Base-by-base conservation (phyloP, 1,284 basidiomycete species). In the Quambalaria eucalypti region DNA sequence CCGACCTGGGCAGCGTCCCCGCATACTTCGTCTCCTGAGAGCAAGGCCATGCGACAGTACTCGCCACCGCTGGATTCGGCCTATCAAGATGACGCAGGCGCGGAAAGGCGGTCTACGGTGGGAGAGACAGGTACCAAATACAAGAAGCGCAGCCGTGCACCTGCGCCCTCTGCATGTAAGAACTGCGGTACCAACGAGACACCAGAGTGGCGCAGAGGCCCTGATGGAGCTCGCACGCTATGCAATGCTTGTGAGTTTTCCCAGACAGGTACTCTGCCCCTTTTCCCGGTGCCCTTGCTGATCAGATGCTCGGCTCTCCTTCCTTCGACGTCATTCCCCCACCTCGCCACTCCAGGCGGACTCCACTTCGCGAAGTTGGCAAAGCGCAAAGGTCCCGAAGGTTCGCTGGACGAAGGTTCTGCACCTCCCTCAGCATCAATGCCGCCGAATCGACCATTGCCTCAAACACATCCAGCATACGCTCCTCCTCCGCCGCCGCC, bases 131-230 rank as follows among this genome's bases (percentile, higher is more conserved):
- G 16, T 14, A n/a, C 64, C 23, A 69, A 73, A 57, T 74, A 74
- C 55, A 65, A 66, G 55, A 74, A 74, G 57, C 61, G 72, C 28
- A 73, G 70, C 51, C 64, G 72, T 6, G 72, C 71, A 0, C 68
- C 72, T 8, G 70, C 71, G 14, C 71, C 71, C 12, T 68, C 64
- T 3, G 58, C 60, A 19, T 74, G 72, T 55, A 62, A 65, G 33
- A 62, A 66, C 26, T 74, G 72, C 50, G 67, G 65, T 1, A 63
- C 62, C 25, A 53, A 49, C 47, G 70, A 73, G 31, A 73, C 72
- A 26, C 72, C 72, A 0, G 72, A 74, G 52, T 74, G 72, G 72
- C 57, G 72, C 9, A 58, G 71, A 6, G 72, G 72, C 23, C 72
- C 72, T 12, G 69, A 70, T 47, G 72, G 72, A 21, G 66, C 70